Evolutionary conservation across 1,284 basidiomycete species (phyloP).

Genomic region (Ceratobasidium sp.): DNA sequence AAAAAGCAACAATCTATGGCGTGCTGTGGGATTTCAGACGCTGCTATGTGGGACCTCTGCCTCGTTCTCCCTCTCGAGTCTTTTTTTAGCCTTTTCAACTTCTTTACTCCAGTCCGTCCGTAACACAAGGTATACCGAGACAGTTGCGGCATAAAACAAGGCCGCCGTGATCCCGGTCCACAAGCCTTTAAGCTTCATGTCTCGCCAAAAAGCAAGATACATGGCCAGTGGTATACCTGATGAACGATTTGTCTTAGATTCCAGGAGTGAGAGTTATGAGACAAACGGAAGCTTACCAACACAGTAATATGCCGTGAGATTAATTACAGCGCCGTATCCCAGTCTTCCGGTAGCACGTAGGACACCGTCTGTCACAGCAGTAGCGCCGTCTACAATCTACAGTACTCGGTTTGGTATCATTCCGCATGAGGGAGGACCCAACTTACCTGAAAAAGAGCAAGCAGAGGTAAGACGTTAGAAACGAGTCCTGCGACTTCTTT

Average conservation of each 20-base stretch:
- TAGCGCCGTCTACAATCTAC: slow-evolving; percentile 47
- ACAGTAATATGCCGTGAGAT: slow-evolving; percentile 48
- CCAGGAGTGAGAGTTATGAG: not conserved
- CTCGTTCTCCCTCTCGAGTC: not conserved
- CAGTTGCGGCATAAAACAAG: slow-evolving; percentile 33
- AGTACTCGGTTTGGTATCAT: not conserved
- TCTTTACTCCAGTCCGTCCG: slow-evolving; percentile 27
- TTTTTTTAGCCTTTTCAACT: slow-evolving; percentile 19
- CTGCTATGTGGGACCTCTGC: too few species aligned
- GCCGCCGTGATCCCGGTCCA: slow-evolving; percentile 37
- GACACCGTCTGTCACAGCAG: slow-evolving; percentile 46
- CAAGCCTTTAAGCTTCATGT: slow-evolving; percentile 35
- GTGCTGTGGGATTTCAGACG: too few species aligned
- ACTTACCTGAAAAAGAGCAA: slow-evolving; percentile 82
- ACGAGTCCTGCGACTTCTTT: slow-evolving; percentile 78
- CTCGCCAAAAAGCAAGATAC: slow-evolving; percentile 37
- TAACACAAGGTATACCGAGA: slow-evolving; percentile 23
- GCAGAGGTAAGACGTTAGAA: slow-evolving; percentile 78
- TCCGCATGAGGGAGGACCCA: too few species aligned
- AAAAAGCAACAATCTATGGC: too few species aligned
- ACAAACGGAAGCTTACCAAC: slow-evolving; percentile 38
- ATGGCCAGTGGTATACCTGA: slow-evolving; percentile 33
- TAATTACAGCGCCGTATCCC: slow-evolving; percentile 47
- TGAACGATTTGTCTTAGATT: not conserved
- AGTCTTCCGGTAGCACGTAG: slow-evolving; percentile 45